phyloP scores from a whole-genome alignment of 345 rosid genomes.

The Moricandia arvensis region DNA sequence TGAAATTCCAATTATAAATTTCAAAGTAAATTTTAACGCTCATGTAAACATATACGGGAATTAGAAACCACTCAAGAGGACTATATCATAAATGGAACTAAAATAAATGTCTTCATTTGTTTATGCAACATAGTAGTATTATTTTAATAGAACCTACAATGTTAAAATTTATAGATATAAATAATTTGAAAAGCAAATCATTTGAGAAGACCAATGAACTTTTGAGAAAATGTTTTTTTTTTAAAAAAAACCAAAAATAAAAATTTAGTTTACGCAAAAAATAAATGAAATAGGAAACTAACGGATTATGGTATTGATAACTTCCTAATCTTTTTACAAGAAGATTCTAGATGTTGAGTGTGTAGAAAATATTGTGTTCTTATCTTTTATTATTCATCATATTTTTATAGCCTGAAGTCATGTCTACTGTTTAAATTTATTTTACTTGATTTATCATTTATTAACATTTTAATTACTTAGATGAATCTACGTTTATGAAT shows the following conservation, averaged over 20 bases:
- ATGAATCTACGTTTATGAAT: neutral
- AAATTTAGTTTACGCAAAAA: neutral
- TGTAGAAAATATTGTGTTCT: neutral
- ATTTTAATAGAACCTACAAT: neutral
- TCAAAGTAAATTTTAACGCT: neutral
- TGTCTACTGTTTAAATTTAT: neutral
- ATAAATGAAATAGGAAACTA: neutral
- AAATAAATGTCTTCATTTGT: neutral
- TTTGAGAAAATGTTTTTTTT: neutral
- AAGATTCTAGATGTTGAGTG: neutral
- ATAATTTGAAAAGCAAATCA: neutral
- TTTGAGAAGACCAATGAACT: neutral
- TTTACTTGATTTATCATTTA: neutral
- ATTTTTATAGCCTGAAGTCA: neutral
- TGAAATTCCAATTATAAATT: neutral
- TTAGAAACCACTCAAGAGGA: neutral
- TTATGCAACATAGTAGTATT: neutral
- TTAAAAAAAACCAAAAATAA: no score
- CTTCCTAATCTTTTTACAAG: neutral
- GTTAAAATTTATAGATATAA: neutral
- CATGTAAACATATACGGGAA: neutral
- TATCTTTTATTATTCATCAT: no score
- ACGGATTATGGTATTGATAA: neutral
- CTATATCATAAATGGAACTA: neutral
- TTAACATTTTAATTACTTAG: neutral